These are phyloP conservation scores for Podospora pseudoanserina DNA, from an alignment of 495 filamentous ascomycete genomes.

Conservation along the genomic window DNA sequence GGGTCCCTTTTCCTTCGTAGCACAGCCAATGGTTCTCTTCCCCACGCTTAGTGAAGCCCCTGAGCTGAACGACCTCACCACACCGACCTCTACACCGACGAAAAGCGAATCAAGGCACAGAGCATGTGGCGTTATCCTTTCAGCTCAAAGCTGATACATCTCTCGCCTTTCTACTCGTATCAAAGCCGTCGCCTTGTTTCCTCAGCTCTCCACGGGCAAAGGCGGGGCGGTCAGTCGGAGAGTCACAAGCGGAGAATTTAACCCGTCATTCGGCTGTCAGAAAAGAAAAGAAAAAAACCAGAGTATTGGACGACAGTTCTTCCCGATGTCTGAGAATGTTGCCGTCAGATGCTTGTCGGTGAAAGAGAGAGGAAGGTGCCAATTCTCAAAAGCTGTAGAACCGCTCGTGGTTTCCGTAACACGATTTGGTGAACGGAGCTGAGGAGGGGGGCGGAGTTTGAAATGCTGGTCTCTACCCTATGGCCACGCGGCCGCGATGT, in stretches of 20 bases:
- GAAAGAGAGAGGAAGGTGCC: background rate
- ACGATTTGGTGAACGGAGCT: background rate
- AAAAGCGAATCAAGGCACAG: background rate
- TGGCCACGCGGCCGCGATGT: background rate
- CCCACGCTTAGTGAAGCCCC: background rate
- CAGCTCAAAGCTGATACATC: background rate
- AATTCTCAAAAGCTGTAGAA: background rate
- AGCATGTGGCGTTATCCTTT: background rate
- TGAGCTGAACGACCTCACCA: background rate
- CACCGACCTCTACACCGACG: background rate
- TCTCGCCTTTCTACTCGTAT: background rate
- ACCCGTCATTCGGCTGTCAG: background rate
- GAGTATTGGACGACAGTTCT: background rate
- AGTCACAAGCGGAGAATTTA: background rate
- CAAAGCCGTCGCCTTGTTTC: background rate
- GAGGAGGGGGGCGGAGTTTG: background rate
- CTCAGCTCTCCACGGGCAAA: background rate
- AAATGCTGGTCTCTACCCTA: background rate
- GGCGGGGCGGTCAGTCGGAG: background rate
- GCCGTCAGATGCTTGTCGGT: background rate
- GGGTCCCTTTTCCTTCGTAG: background rate
- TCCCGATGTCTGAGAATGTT: background rate
- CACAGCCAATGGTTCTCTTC: background rate
- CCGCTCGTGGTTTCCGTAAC: background rate
- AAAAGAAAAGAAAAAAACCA: background rate